Evolutionary conservation across 1,284 basidiomycete genomes (phyloP).

Genomic region (Sutorius eximius): DNA sequence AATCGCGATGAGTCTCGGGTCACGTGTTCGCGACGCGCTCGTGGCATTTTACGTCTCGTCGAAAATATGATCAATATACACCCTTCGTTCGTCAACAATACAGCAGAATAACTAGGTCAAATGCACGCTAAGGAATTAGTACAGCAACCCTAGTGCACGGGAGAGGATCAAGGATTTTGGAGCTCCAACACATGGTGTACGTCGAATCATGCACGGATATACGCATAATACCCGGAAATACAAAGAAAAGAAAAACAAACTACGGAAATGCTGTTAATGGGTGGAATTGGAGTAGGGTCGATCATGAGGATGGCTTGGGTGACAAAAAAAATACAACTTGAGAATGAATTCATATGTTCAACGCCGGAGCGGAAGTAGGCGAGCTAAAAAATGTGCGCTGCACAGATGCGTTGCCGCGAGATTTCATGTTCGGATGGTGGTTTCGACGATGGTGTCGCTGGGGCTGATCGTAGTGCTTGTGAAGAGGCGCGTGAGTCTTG

Average conservation of each 20-base stretch:
- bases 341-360: constrained; percentile 32
- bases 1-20: constrained; percentile 3
- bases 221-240: constrained; percentile 23
- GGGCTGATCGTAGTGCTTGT: constrained; percentile 38
- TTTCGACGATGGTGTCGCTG: constrained; percentile 37
- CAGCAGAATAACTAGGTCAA: constrained; percentile 12
- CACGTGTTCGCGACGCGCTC: constrained; percentile 25
- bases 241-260: constrained; percentile 9
- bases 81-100: constrained; percentile 17
- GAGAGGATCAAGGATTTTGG: constrained; percentile 4
- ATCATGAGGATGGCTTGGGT: constrained; percentile 10
- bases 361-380: constrained; percentile 29
- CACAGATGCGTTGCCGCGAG: constrained; percentile 54
- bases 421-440: constrained; percentile 67
- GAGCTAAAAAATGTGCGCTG: constrained; percentile 56
- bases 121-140: constrained; percentile 7
- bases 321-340: constrained; percentile 24
- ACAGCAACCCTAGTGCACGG: constrained; percentile 6
- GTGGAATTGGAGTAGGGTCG: constrained; percentile 8
- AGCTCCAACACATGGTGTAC: constrained; percentile 9
- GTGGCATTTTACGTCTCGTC: background rate
- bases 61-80: constrained; percentile 17
- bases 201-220: constrained; percentile 26
- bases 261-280: constrained; percentile 15
- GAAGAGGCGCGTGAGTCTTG: constrained; percentile 47